A percentile compares a stretch with the other conserved stretches of the same genome.
Evolutionary conservation across 179 eudicot species (phyloP).

Genomic region (Silene vulgaris): DNA sequence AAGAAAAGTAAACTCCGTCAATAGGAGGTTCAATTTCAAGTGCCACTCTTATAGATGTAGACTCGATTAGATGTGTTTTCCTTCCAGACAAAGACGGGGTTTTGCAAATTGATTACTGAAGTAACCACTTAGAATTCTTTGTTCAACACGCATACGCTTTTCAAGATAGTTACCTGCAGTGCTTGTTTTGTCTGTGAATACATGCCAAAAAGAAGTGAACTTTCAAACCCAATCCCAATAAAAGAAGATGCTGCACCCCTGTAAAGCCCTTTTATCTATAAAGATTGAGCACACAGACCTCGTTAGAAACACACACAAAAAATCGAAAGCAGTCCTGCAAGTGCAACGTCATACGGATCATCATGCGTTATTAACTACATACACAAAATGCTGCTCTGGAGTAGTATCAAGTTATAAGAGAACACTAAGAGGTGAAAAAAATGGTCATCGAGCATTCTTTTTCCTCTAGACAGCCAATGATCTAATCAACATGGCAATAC

Average conservation of each 20-base stretch:
- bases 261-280: slow-evolving; percentile 85
- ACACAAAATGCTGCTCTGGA: not conserved
- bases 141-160: not conserved
- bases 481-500: too few species aligned
- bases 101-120: not conserved
- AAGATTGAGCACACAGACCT: slow-evolving; percentile 20
- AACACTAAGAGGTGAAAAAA: not conserved
- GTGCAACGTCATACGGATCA: not conserved
- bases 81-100: not conserved
- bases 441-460: not conserved
- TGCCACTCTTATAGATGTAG: not conserved
- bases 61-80: not conserved
- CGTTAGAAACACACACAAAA: not conserved
- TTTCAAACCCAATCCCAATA: slow-evolving; percentile 83
- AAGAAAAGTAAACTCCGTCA: slow-evolving; percentile 8
- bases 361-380: not conserved
- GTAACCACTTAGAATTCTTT: not conserved
- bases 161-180: slow-evolving; percentile 52
- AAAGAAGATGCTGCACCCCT: slow-evolving; percentile 92
- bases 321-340: not conserved
- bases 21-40: not conserved
- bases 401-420: not conserved
- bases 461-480: not conserved
- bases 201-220: slow-evolving; percentile 88
- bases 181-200: slow-evolving; percentile 79